phyloP scores from a whole-genome alignment of 2,329 filamentous ascomycete species.

The Podosphaera fusca region DNA sequence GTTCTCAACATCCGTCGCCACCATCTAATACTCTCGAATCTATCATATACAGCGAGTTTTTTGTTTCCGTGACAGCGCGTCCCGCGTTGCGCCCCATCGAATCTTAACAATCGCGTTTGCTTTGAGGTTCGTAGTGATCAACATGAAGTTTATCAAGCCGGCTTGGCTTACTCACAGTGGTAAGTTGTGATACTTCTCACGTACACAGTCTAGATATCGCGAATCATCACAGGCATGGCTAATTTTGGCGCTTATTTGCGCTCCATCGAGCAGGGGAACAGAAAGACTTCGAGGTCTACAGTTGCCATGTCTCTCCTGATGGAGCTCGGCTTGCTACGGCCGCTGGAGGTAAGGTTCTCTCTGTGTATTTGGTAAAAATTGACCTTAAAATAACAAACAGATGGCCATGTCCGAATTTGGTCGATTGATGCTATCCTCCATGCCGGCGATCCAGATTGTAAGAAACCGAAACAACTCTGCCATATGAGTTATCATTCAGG shows the following conservation, averaged over 20 bases:
- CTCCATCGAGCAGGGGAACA: conserved; percentile 45
- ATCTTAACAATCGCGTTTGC: background rate
- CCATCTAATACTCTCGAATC: background rate
- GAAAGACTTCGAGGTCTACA: conserved; percentile 97
- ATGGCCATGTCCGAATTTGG: conserved; percentile 95
- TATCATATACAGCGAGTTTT: background rate
- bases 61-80: background rate
- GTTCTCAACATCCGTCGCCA: background rate
- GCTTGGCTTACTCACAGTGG: conserved; percentile 88
- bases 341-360: conserved; percentile 46
- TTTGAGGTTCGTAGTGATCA: conserved; percentile 8
- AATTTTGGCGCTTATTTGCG: conserved; percentile 11
- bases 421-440: conserved; percentile 84
- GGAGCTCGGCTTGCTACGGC: conserved; percentile 79
- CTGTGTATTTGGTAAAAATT: background rate
- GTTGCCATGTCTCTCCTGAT: conserved; percentile 90
- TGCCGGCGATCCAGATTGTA: conserved; percentile 46
- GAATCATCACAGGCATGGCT: conserved; percentile 4
- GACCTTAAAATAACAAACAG: conserved; percentile 20
- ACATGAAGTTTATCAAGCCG: conserved; percentile 78
- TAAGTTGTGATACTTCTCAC: conserved; percentile 19
- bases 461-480: conserved; percentile 73
- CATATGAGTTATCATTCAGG: conserved; percentile 97
- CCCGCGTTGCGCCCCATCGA: background rate
- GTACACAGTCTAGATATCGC: background rate